These are phyloP conservation scores for Rhynchosporium graminicola DNA, from an alignment of 2,329 filamentous ascomycete species.

Conservation along the genomic window DNA sequence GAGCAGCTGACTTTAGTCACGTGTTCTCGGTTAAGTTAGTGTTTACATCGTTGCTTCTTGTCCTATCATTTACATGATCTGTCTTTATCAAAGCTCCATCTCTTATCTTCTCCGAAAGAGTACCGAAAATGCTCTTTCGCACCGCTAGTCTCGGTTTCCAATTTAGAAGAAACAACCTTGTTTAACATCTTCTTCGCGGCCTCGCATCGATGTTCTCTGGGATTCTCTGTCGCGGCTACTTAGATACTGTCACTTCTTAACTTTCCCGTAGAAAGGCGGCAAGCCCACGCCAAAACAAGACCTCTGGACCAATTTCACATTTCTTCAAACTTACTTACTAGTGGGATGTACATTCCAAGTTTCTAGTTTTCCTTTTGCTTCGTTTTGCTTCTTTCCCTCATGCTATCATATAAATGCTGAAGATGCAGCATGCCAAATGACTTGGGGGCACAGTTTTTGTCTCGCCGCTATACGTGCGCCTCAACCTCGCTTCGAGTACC, in stretches of 20 bases:
- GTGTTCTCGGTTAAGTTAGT: conserved; percentile 8
- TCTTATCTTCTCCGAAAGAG: background rate
- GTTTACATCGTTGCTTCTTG: background rate
- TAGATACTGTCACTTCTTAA: background rate
- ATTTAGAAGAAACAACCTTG: no score
- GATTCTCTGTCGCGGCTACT: background rate
- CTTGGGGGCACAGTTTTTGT: background rate
- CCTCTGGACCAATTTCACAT: background rate
- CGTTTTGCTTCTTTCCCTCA: background rate
- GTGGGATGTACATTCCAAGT: background rate
- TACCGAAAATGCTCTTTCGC: no score
- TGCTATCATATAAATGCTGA: background rate
- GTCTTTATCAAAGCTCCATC: background rate
- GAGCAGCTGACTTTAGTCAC: background rate
- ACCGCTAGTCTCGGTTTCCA: no score
- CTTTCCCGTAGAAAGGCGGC: background rate
- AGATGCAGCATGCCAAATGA: background rate
- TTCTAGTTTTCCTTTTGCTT: background rate
- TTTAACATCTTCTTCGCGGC: background rate
- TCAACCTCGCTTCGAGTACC: background rate
- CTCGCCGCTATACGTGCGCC: background rate
- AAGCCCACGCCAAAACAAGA: background rate
- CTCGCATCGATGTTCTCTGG: background rate
- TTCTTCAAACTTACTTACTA: background rate
- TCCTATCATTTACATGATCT: background rate